These are phyloP conservation scores for Paradendryphiella salina DNA, from an alignment of 2,329 filamentous ascomycete species.

Conservation along the genomic window DNA sequence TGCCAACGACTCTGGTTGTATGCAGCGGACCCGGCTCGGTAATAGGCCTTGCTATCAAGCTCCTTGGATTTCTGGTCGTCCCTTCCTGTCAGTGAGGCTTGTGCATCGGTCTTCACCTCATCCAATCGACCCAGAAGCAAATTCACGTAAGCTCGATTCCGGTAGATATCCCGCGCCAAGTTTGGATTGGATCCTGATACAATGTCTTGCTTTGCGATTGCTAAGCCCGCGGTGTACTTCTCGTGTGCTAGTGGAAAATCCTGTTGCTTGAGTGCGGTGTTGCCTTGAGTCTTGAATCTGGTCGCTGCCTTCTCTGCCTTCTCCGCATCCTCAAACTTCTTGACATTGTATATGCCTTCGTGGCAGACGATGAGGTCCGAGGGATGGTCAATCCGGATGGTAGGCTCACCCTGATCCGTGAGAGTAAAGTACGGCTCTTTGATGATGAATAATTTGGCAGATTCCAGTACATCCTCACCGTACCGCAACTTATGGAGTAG, in stretches of 20 bases:
- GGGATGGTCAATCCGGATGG: slow-evolving; percentile 58
- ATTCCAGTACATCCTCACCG: slow-evolving; percentile 41
- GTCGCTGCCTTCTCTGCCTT: slow-evolving; percentile 37
- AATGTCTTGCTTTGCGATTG: slow-evolving; percentile 26
- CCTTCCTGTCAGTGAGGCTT: slow-evolving; percentile 29
- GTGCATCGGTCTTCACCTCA: slow-evolving; percentile 38
- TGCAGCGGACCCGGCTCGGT: slow-evolving; percentile 52
- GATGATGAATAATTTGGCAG: slow-evolving; percentile 49
- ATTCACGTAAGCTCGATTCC: slow-evolving; percentile 43
- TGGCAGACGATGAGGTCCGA: slow-evolving; percentile 53
- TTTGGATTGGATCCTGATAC: slow-evolving; percentile 21
- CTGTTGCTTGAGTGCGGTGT: slow-evolving; percentile 35
- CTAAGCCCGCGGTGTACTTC: slow-evolving; percentile 39
- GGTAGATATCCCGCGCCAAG: slow-evolving; percentile 40
- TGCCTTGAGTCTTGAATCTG: slow-evolving; percentile 45
- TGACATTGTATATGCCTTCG: slow-evolving; percentile 29
- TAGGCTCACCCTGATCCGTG: slow-evolving; percentile 48
- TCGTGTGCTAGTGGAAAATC: slow-evolving; percentile 46
- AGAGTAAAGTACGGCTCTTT: slow-evolving; percentile 61
- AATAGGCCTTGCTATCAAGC: slow-evolving; percentile 51
- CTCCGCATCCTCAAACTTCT: slow-evolving; percentile 31
- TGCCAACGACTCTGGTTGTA: slow-evolving; percentile 51
- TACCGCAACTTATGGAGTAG: slow-evolving; percentile 32
- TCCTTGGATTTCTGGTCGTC: slow-evolving; percentile 34
- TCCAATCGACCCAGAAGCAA: slow-evolving; percentile 35